phyloP scores from a whole-genome alignment of 108 stramenopile species.

The Pseudonitzschia delicatissima region DNA sequence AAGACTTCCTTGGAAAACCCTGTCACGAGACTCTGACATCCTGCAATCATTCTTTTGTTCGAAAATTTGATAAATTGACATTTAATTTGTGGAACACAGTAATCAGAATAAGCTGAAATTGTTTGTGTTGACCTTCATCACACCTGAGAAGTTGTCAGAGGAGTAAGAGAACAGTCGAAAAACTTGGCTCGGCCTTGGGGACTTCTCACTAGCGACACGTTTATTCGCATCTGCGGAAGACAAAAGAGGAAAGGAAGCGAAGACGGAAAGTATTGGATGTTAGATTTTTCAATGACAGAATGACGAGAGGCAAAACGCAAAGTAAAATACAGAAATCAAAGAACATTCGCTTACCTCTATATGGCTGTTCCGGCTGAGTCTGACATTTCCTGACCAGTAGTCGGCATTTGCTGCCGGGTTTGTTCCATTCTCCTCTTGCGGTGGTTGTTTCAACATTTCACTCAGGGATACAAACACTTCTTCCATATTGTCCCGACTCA shows the following conservation, averaged over 20 bases:
- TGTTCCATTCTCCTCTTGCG: constrained; percentile 3
- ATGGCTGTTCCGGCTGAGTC: constrained; percentile 39
- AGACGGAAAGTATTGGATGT: neutral
- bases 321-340: neutral
- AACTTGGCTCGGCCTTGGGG: constrained; percentile 72
- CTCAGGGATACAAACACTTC: constrained; percentile 73
- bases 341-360: constrained; percentile 30
- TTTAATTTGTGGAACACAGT: too few relatives aligned
- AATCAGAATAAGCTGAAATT: too few relatives aligned
- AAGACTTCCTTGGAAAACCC: too few relatives aligned
- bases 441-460: constrained; percentile 50
- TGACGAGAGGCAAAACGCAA: neutral
- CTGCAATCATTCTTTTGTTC: too few relatives aligned
- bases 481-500: constrained; percentile 78
- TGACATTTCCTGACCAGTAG: constrained; percentile 59
- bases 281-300: neutral
- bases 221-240: constrained; percentile 55
- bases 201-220: constrained; percentile 66
- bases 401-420: constrained; percentile 15
- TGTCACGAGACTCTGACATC: too few relatives aligned
- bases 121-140: too few relatives aligned
- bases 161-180: constrained; percentile 68
- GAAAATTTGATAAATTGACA: too few relatives aligned
- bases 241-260: constrained; percentile 13
- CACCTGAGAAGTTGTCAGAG: neutral